These are phyloP conservation scores for Pelomyxa schiedti DNA, from an alignment of 78 protist genomes.

Conservation along the genomic window DNA sequence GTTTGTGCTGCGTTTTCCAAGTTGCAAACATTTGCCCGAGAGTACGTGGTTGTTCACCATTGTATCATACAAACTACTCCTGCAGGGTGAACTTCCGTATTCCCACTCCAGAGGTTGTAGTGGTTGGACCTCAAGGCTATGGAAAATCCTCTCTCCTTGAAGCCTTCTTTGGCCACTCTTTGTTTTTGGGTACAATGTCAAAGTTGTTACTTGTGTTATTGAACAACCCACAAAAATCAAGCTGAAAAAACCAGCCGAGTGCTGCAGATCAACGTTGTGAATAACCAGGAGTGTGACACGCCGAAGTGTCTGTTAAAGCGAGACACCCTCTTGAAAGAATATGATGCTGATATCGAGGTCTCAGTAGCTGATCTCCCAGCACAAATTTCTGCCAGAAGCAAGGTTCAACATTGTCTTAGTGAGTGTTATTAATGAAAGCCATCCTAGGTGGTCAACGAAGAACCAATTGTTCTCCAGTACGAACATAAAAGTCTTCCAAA, in stretches of 20 bases:
- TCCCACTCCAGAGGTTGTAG: slow-evolving; percentile 54
- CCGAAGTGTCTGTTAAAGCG: not conserved
- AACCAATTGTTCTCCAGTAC: slow-evolving; percentile 38
- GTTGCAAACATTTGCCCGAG: not conserved
- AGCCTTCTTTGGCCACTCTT: slow-evolving; percentile 42
- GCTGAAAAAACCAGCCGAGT: not conserved
- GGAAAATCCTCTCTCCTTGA: slow-evolving; percentile 37
- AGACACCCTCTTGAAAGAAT: not conserved
- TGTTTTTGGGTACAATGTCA: no score
- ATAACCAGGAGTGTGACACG: not conserved
- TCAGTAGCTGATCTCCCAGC: not conserved
- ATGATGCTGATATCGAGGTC: not conserved
- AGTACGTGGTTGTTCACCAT: no score
- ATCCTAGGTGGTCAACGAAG: slow-evolving; percentile 17
- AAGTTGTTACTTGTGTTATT: no score
- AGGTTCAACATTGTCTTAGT: no score
- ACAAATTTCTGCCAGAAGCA: no score
- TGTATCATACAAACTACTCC: no score
- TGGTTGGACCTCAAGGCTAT: slow-evolving; percentile 28
- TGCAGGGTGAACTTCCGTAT: slow-evolving; percentile 44
- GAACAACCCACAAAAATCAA: not conserved
- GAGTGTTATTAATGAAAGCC: no score
- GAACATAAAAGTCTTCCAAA: slow-evolving; percentile 19
- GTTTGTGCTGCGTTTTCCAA: not conserved
- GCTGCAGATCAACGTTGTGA: not conserved